A percentile compares a stretch with the other conserved stretches of the same genome.
phyloP scores from a whole-genome alignment of 768 basidiomycete genomes.

The Tricholoma flavovirens region DNA sequence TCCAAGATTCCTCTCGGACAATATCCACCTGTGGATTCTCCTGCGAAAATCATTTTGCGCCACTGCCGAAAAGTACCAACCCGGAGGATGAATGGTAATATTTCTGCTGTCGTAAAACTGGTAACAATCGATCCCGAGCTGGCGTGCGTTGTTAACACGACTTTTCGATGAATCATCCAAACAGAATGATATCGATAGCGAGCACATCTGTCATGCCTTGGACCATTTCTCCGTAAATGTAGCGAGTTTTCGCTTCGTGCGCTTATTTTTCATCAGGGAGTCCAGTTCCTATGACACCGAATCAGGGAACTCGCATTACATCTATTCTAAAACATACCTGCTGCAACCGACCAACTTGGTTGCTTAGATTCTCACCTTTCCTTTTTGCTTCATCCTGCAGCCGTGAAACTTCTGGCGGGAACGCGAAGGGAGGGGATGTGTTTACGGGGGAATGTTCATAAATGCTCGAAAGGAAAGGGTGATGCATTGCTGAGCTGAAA shows the following conservation, averaged over 20 bases:
- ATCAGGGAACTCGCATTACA: background rate
- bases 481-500: conserved; percentile 13
- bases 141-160: background rate
- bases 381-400: conserved; percentile 16
- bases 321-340: conserved; percentile 9
- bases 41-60: no score
- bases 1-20: background rate
- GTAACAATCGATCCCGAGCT: background rate
- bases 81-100: background rate
- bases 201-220: background rate
- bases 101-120: background rate
- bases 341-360: conserved; percentile 15
- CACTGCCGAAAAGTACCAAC: no score
- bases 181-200: background rate
- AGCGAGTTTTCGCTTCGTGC: conserved; percentile 4
- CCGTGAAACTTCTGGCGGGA: conserved; percentile 7
- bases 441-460: conserved; percentile 23
- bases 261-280: background rate
- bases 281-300: conserved; percentile 1
- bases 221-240: conserved; percentile 6
- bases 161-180: background rate
- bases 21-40: background rate
- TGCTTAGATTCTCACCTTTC: conserved; percentile 13
- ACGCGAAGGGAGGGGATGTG: conserved; percentile 21
- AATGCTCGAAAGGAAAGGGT: conserved; percentile 12